Evolutionary conservation across 176 grass and related monocot species (phyloP).

Genomic region (Hyparrhenia diplandra): DNA sequence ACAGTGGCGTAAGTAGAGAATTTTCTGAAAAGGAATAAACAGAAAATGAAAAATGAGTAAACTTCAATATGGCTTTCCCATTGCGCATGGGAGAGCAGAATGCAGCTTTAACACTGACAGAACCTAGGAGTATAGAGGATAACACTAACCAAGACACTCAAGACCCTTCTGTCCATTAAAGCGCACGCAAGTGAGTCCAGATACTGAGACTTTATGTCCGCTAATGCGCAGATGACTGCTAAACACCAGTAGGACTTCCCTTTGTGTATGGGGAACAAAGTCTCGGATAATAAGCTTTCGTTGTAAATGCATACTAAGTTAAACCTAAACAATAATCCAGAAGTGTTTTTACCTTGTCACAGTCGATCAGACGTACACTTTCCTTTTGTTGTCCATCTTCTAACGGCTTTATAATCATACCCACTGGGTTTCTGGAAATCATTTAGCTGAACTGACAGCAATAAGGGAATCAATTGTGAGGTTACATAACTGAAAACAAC

Average conservation of each 20-base stretch:
- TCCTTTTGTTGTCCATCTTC: conserved; percentile 85
- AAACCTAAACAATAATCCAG: background rate
- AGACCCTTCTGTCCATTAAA: conserved; percentile 51
- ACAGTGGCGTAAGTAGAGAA: conserved; percentile 26
- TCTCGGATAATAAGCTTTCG: conserved; percentile 42
- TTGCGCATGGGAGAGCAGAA: background rate
- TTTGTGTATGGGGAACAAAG: conserved; percentile 98
- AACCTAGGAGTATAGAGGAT: no score
- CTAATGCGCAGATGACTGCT: conserved; percentile 84
- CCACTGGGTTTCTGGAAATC: conserved; percentile 45
- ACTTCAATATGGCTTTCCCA: background rate
- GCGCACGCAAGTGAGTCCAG: conserved; percentile 94
- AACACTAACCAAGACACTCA: conserved; percentile 64
- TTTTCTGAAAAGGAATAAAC: background rate
- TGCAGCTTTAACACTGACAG: background rate
- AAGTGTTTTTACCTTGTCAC: conserved; percentile 61
- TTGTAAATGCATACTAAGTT: background rate
- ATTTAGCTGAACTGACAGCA: conserved; percentile 45
- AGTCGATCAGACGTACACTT: conserved; percentile 89
- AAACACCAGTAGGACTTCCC: conserved; percentile 97
- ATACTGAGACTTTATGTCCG: conserved; percentile 85
- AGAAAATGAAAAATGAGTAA: background rate
- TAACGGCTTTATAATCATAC: conserved; percentile 81
- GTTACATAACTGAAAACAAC: background rate
- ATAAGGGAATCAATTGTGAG: conserved; percentile 1